Base-by-base conservation (phyloP, 345 rosid genomes). In the Ailanthus altissimus region DNA sequence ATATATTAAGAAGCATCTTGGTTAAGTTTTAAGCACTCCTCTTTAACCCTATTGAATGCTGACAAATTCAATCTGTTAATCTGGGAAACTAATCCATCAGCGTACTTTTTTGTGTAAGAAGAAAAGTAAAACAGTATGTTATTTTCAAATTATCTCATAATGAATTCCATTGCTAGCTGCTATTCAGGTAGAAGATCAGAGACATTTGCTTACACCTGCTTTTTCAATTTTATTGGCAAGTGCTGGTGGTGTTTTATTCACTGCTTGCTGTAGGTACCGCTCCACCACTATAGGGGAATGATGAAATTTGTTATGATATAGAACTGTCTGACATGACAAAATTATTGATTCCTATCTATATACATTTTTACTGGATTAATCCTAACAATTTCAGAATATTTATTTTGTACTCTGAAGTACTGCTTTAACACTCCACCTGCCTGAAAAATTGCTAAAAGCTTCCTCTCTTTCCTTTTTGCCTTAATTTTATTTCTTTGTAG, bases 111-210 rank as follows among this genome's bases (percentile, higher is more conserved):
- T 67, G 11, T 12, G n/a, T 18, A 3, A 26, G 58, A 5, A 18
- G n/a, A 9, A 20, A n/a, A 12, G 12, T 2, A 6, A n/a, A 0
- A 25, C 3, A 47, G 1, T 28, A 9, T 32, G 15, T 62, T 62
- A 18, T 32, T 32, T 12, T 53, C 6, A 21, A 6, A 53, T 32
- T 20, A 5, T 50, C 65, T 26, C 57, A 6, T 38, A n/a, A 50
- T 65, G 43, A n/a, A 32, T 78, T 38, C 46, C 46, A 13, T 32
- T n/a, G n/a, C n/a, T n/a, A n/a, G n/a, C n/a, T 72, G 18, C 43
- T 64, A 40, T 72, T 42, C 32, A 49, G 45, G 70, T 20, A 46
- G 51, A 70, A 50, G 6, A 5, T 72, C 60, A 56, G 76, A 61
- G 21, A 32, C 25, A 4, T n/a, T 56, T 28, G 45, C 58, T 70